Evolutionary conservation across 2,329 filamentous ascomycete genomes (phyloP).

Genomic region (Hirsutella minnesotensis): DNA sequence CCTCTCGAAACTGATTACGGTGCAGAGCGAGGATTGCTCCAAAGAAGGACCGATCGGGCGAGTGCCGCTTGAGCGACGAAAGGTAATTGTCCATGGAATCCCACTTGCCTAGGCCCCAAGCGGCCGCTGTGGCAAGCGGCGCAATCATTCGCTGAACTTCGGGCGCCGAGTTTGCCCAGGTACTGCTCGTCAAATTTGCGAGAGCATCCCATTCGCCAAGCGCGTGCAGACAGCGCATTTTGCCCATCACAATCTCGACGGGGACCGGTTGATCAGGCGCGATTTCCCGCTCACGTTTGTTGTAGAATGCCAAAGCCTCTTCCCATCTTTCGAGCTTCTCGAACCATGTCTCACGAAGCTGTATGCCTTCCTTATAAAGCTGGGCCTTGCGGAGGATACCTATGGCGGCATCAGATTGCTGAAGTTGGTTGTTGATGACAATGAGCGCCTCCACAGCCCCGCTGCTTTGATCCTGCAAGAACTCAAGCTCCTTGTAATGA

Average conservation of each 20-base stretch:
- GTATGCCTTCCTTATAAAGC: conserved; percentile 83
- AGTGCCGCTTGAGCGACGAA: conserved; percentile 84
- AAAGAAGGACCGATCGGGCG: conserved; percentile 93
- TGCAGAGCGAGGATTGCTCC: conserved; percentile 92
- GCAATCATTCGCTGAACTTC: conserved; percentile 88
- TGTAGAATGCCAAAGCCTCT: conserved; percentile 85
- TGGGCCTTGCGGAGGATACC: conserved; percentile 95
- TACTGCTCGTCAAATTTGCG: conserved; percentile 78
- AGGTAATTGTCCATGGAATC: conserved; percentile 97
- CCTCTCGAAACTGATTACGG: conserved; percentile 88
- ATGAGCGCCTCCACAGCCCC: conserved; percentile 94
- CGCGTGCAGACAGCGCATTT: conserved; percentile 96
- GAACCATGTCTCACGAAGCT: conserved; percentile 96
- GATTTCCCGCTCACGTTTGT: conserved; percentile 67
- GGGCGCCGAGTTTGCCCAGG: conserved; percentile 79
- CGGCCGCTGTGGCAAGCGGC: conserved; percentile 84
- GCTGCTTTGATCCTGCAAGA: conserved; percentile 92
- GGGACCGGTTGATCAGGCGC: conserved; percentile 45
- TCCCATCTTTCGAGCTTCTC: conserved; percentile 98
- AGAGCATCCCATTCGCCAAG: conserved; percentile 95
- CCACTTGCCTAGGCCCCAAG: conserved; percentile 95
- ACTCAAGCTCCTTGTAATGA: conserved; percentile 98
- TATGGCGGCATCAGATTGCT: conserved; percentile 96
- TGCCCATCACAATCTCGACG: conserved; percentile 96
- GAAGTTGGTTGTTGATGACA: conserved; percentile 97